phyloP scores from a whole-genome alignment of 75 land plant genomes.

The Cunninghamia lanceolata region DNA sequence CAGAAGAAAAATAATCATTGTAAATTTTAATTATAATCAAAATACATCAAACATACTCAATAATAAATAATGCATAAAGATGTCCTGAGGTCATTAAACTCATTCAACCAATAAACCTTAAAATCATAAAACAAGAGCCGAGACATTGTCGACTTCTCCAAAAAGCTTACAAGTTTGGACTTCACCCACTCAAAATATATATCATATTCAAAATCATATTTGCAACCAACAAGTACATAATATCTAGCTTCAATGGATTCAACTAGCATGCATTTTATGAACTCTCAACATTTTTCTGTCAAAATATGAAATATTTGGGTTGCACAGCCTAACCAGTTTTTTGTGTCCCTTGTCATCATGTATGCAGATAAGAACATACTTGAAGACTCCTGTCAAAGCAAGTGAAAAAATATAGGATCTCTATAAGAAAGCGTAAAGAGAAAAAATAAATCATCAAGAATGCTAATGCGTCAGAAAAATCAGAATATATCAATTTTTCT shows the following conservation, averaged over 20 bases:
- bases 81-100: neutral
- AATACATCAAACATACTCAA: neutral
- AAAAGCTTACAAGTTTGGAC: neutral
- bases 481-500: neutral
- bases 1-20: neutral
- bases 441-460: neutral
- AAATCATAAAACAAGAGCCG: neutral
- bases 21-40: neutral
- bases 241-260: neutral
- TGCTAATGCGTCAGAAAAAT: neutral
- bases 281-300: neutral
- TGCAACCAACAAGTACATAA: neutral
- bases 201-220: neutral
- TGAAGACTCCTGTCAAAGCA: conserved; percentile 31
- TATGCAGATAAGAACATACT: conserved; percentile 40
- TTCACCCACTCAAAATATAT: neutral
- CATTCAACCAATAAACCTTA: neutral
- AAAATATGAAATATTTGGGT: neutral
- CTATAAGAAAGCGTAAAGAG: neutral
- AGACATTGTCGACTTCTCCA: neutral
- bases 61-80: neutral
- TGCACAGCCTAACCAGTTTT: conserved; percentile 26
- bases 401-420: neutral
- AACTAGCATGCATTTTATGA: neutral
- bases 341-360: conserved; percentile 24